Evolutionary conservation across 2,329 filamentous ascomycete species (phyloP), one percentile per base, ranked within the genome.

Genomic region (Colletotrichum karsti): DNA sequence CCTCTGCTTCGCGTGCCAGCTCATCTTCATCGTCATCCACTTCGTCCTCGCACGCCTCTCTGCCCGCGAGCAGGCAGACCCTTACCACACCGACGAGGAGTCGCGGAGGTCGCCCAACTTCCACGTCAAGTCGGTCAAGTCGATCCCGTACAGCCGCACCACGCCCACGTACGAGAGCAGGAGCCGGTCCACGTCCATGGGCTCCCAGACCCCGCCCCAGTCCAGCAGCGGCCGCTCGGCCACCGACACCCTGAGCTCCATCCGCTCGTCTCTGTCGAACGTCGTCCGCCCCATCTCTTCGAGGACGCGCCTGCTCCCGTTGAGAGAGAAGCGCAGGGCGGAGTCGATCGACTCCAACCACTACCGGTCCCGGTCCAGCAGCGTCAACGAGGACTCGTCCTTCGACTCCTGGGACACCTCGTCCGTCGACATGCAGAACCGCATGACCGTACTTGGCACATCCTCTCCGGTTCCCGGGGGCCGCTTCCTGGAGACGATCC

Each of bases 401-500:
- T 93, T 94, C 73, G 92, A 93, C 73, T 90, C 87, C 3, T 94
- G 92, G 92, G 91, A 94, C 73, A 93, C 90, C 0, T 92, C 90
- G 0, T 83, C 84, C 1, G 89, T 93, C 2, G 90, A 91, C 72
- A 80, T 87, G 3, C 87, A 90, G 70, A 87, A 85, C 71, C 85
- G 88, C 28, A 87, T 90, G 72, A 84, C 85, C 3, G 85, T 90
- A 1, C 74, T 88, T 57, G 86, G 86, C 58, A 79, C 83, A 10
- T 82, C 84, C 24, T 81, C 81, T 13, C 82, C 82, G 48, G 74
- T 82, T 12, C 73, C 81, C n/a, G n/a, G n/a, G n/a, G 80, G 82
- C 66, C 85, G 84, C 30, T 86, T 87, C 58, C 83, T 95, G 6
- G 92, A 94, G 74, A 91, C 92, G 0, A 94, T 94, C 61, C 92